Evolutionary conservation across 306 rosid genomes (phyloP), one percentile per base, ranked within the genome.

Genomic region (Rosa chinensis): DNA sequence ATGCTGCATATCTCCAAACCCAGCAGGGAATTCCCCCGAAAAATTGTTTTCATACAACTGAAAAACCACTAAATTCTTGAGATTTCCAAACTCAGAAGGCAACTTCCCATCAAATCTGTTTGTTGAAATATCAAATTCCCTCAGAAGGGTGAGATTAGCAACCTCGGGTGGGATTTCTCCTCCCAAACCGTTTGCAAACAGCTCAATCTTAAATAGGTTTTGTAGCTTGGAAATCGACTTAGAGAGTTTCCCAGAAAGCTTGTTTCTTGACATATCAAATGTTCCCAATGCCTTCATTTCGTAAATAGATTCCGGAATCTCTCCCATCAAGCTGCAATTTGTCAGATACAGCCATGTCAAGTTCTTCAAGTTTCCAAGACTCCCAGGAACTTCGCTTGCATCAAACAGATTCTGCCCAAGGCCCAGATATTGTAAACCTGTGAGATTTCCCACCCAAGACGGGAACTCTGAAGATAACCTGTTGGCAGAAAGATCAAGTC

Each of bases 1-100:
- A 78, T 88, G 79, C n/a, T 80, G 80, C 98, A 96, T 88, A 58
- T 93, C 91, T 59, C 91, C 99, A 77, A 93, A 96, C 43, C 98
- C 98, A 39, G 81, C 73, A 42, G 99, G 97, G 73, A 96, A 78
- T 78, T 89, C 90, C 44, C 99, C 99, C 32, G 91, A 89, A 69
- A 96, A 87, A 85, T 75, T 84, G 85, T 96, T 96, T 17, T 82
- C 81, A 82, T 86, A 96, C 5, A 89, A 45, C 80, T 96, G 99
- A 78, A 96, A 96, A 81, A 96, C 96, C 67, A 82, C 80, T 82
- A 96, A 83, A 10, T 91, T 89, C 80, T 87, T 86, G 84, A 96
- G 81, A 44, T 80, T 85, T 62, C 93, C 98, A 37, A 93, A 84
- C 80, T 72, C 86, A 25, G 78, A 84, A 20, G 99, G 97, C 91